Conservation (phyloP, 176 grass and related monocot species). For the bread wheat (Triticum aestivum) region IWGSC_CS_RefSeq_v2.1 NC_057800.1:107024633-107025132, state of each 20-base stretch:
- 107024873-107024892: constrained; percentile 94
- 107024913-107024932: neutral
- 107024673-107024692: constrained; percentile 51
- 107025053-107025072: no score
- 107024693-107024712: constrained; percentile 92
- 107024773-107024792: neutral
- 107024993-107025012: neutral
- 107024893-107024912: constrained; percentile 56
- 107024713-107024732: constrained; percentile 93
- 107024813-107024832: neutral
- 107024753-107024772: neutral
- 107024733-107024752: constrained; percentile 99
- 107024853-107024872: constrained; percentile 87
- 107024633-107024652: neutral
- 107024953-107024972: neutral
- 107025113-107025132: neutral
- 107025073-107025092: no score
- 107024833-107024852: constrained; percentile 51
- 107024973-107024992: neutral
- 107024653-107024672: constrained; percentile 33
- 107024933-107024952: no score
- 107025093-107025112: neutral
- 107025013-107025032: neutral
- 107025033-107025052: neutral
- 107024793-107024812: neutral